These are phyloP conservation scores for Phytophthora brassicae DNA, from an alignment of 352 stramenopile species.

Conservation along the genomic window DNA sequence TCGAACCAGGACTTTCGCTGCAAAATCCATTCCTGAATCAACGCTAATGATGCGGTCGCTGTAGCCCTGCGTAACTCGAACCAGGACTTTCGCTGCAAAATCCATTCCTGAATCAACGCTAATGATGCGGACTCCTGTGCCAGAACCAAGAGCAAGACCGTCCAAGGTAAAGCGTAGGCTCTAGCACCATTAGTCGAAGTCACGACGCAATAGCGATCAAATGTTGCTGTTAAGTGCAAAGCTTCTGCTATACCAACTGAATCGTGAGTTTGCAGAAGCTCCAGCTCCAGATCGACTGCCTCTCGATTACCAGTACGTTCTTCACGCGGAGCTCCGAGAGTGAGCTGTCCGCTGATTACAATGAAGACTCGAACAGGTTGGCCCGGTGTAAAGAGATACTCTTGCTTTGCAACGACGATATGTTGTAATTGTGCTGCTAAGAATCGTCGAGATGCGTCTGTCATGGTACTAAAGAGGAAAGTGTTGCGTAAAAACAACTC, in stretches of 20 bases:
- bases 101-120: conserved; percentile 40
- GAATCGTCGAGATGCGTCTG: conserved; percentile 39
- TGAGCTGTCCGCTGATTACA: conserved; percentile 45
- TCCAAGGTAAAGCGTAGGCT: conserved; percentile 41
- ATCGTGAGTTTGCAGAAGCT: conserved; percentile 57
- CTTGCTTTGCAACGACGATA: conserved; percentile 34
- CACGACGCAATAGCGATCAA: conserved; percentile 52
- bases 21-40: conserved; percentile 45
- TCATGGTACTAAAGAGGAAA: conserved; percentile 47
- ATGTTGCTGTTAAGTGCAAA: conserved; percentile 37
- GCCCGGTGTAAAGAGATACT: conserved; percentile 61
- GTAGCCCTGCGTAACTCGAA: too few species aligned
- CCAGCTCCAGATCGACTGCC: conserved; percentile 50
- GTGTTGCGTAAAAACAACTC: conserved; percentile 39
- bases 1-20: conserved; percentile 58
- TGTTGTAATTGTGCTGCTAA: conserved; percentile 45
- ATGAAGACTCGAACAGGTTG: conserved; percentile 50
- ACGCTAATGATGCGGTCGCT: conserved; percentile 27
- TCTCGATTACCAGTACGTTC: conserved; percentile 11
- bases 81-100: conserved; percentile 48
- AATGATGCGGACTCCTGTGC: conserved; percentile 39
- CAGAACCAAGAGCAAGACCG: conserved; percentile 32
- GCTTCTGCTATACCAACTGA: conserved; percentile 45
- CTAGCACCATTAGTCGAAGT: conserved; percentile 30
- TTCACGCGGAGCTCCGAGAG: conserved; percentile 26